Percentiles rank a stretch among this genome's conserved stretches.
Evolutionary conservation across 345 rosid species (phyloP).

Genomic region (Odontarrhena argentea): DNA sequence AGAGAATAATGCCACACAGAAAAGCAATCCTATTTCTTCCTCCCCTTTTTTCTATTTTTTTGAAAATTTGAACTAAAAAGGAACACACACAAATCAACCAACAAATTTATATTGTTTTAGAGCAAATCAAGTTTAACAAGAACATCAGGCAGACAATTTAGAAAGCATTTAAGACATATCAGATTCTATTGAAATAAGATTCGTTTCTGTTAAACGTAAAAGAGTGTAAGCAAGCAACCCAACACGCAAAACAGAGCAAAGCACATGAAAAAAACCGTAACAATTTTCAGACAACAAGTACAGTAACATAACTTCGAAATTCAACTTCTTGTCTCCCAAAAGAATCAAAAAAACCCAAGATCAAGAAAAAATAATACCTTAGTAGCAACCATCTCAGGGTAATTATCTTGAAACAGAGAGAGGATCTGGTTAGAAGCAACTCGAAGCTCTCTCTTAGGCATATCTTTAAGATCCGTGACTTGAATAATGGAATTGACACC

Average conservation of each 20-base stretch:
- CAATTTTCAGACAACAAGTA: constrained; percentile 34
- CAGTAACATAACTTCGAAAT: constrained; percentile 24
- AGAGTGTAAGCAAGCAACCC: constrained; percentile 28
- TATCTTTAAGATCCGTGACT: constrained; percentile 92
- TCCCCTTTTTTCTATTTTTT: neutral
- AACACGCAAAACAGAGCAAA: constrained; percentile 41
- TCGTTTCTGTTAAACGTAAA: constrained; percentile 18
- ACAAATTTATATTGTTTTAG: constrained; percentile 4
- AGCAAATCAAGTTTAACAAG: neutral
- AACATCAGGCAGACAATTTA: neutral
- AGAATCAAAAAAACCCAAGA: neutral
- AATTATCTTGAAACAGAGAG: constrained; percentile 92
- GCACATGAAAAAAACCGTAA: constrained; percentile 29
- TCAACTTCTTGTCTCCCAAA: constrained; percentile 18
- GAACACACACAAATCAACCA: neutral
- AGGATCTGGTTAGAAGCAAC: constrained; percentile 88
- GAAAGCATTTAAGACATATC: constrained; percentile 23
- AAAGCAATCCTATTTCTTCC: constrained; percentile 2
- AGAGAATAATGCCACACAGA: constrained; percentile 27
- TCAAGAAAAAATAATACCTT: constrained; percentile 53
- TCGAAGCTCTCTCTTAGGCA: constrained; percentile 95
- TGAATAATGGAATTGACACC: constrained; percentile 91
- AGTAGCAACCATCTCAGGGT: constrained; percentile 99
- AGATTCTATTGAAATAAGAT: constrained; percentile 22
- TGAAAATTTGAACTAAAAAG: constrained; percentile 26